Evolutionary conservation across 2,329 filamentous ascomycete species (phyloP).

Genomic region (Aciculosporium take): DNA sequence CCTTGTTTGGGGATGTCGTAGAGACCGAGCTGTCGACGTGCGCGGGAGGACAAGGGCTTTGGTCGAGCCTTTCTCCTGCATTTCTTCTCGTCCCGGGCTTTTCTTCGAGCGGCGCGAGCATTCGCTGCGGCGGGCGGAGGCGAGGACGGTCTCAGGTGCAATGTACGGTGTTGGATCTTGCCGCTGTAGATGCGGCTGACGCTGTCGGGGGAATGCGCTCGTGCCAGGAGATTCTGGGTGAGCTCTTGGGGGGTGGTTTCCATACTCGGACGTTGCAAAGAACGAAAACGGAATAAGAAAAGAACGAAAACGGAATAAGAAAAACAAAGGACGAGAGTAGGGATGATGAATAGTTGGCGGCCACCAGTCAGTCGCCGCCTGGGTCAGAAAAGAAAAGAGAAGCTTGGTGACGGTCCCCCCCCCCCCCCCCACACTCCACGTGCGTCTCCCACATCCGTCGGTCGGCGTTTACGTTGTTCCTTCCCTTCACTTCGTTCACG

Average conservation of each 20-base stretch:
- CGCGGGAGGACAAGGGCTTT: constrained; percentile 61
- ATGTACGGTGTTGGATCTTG: constrained; percentile 68
- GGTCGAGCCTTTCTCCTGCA: constrained; percentile 36
- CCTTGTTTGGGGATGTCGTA: constrained; percentile 59
- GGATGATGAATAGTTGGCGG: too few species aligned
- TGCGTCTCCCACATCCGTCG: too few species aligned
- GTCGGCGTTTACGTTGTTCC: too few species aligned
- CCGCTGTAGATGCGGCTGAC: constrained; percentile 62
- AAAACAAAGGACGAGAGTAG: too few species aligned
- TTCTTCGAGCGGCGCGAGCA: constrained; percentile 42
- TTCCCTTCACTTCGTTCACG: too few species aligned
- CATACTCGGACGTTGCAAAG: constrained; percentile 14
- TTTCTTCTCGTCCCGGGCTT: constrained; percentile 31
- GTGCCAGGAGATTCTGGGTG: constrained; percentile 53
- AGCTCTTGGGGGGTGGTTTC: constrained; percentile 22
- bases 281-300: background rate
- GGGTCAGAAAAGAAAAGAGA: too few species aligned
- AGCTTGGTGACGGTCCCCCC: too few species aligned
- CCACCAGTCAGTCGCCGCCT: too few species aligned
- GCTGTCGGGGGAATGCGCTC: constrained; percentile 64
- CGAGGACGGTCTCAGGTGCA: constrained; percentile 64
- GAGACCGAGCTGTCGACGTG: constrained; percentile 59
- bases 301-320: background rate
- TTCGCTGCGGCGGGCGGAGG: constrained; percentile 41
- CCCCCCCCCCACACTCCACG: too few species aligned